Evolutionary conservation across 1,284 basidiomycete genomes (phyloP), one percentile per base, ranked within the genome.

Genomic region (Termitomyces sp.): DNA sequence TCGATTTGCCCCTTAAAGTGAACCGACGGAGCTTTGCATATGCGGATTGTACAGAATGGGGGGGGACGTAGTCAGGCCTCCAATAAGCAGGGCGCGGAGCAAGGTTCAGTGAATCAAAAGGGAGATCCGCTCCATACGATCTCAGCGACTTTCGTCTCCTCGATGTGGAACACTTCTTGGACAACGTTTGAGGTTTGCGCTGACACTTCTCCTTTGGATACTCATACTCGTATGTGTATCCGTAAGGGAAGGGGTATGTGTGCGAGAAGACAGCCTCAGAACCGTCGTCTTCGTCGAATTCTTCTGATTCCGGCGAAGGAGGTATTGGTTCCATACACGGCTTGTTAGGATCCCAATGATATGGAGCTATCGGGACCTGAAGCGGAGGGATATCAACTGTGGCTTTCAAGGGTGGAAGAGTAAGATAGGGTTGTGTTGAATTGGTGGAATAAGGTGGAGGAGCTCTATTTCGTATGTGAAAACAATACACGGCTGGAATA

Each of bases 11-110:
- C 34, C 13, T 49, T 21, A 41, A 41, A 42, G 44, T 50, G 17
- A 49, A 52, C 7, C 39, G 33, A n/a, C 46, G 47, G 8, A 42
- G 46, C 19, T 55, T 48, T n/a, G 28, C 5, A 26, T 31, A 33
- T 30, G 46, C n/a, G 2, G 45, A 48, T 31, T 43, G 39, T 24
- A 39, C 24, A 13, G 48, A 47, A 39, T 49, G 39, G n/a, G 60
- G 56, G 13, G 60, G 45, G 13, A n/a, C 53, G 43, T 62, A 63
- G 40, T 62, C 63, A 8, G 33, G 41, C 34, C 62, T 57, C 63
- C 63, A 64, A 30, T 53, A 38, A 17, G 36, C 28, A 17, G 63
- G 62, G 10, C 62, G 58, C 30, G 58, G 54, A 5, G 57, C 62
- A 21, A 58, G 57, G 39, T 62, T 58, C 1, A 54, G 30, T 5